Conservation (phyloP, 352 stramenopile species). For the Phytophthora syringae region DNA sequence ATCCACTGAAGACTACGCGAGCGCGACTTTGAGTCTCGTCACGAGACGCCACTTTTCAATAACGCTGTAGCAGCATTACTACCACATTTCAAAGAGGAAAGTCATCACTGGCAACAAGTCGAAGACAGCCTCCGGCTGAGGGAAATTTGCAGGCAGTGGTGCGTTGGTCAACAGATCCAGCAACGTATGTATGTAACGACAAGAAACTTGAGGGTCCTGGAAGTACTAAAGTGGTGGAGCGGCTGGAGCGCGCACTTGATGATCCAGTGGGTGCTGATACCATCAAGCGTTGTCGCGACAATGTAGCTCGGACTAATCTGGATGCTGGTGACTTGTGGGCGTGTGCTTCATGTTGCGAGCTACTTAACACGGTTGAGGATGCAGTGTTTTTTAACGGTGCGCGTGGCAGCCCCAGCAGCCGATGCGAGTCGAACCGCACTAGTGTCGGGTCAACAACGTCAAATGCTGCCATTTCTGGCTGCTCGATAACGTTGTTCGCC, state of each 20-base stretch:
- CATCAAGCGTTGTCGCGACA: background rate
- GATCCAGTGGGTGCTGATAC: background rate
- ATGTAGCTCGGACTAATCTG: background rate
- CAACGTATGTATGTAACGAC: background rate
- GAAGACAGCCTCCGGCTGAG: too few relatives aligned
- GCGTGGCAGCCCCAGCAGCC: background rate
- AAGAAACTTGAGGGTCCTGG: background rate
- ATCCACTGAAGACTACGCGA: too few relatives aligned
- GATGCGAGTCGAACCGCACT: background rate
- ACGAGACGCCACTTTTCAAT: too few relatives aligned
- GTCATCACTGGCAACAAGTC: too few relatives aligned
- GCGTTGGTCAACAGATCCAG: conserved; percentile 5
- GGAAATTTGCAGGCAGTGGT: too few relatives aligned
- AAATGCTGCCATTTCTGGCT: background rate
- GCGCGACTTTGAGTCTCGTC: too few relatives aligned
- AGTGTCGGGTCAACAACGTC: background rate
- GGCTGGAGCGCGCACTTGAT: background rate
- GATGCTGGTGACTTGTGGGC: background rate
- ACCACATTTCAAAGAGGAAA: too few relatives aligned
- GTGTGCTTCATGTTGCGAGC: conserved; percentile 10
- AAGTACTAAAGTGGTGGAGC: too few relatives aligned
- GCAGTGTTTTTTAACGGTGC: background rate
- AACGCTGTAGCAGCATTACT: too few relatives aligned
- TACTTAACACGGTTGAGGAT: conserved; percentile 6
- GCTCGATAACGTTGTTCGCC: background rate